phyloP scores from a whole-genome alignment of 495 filamentous ascomycete genomes.

The Entonaema liquescens region DNA sequence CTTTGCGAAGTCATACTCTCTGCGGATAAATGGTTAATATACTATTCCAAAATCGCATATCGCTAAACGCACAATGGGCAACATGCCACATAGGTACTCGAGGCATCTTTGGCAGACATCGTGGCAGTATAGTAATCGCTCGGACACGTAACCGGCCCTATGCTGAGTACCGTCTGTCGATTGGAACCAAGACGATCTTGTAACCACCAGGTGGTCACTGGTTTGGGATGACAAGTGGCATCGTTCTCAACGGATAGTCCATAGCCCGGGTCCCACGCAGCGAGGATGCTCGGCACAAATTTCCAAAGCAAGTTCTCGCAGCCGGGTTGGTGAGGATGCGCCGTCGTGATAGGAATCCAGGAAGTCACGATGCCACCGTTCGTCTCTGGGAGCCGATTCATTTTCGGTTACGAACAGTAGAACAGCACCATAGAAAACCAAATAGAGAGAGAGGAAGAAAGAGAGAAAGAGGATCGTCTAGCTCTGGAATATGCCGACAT shows the following conservation, averaged over 20 bases:
- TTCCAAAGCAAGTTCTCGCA: slow-evolving; percentile 33
- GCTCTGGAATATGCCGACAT: slow-evolving; percentile 10
- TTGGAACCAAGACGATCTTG: slow-evolving; percentile 29
- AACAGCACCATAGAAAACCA: slow-evolving; percentile 3
- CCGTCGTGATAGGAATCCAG: slow-evolving; percentile 41
- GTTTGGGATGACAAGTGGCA: slow-evolving; percentile 38
- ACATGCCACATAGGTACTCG: slow-evolving; percentile 42
- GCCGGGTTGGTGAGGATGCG: slow-evolving; percentile 34
- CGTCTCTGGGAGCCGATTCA: slow-evolving; percentile 41
- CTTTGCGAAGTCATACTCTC: slow-evolving; percentile 34
- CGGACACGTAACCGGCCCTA: slow-evolving; percentile 43
- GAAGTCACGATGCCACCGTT: slow-evolving; percentile 39
- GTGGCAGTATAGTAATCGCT: slow-evolving; percentile 46
- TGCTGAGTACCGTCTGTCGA: slow-evolving; percentile 30
- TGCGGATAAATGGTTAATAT: slow-evolving; percentile 23
- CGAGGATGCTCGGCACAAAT: slow-evolving; percentile 21
- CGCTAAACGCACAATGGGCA: slow-evolving; percentile 43
- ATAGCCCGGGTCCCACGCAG: slow-evolving; percentile 44
- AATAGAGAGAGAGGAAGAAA: neutral
- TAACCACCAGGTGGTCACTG: slow-evolving; percentile 44
- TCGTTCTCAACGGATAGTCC: slow-evolving; percentile 26
- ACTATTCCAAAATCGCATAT: neutral
- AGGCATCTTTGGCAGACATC: slow-evolving; percentile 29
- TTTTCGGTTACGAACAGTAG: slow-evolving; percentile 24
- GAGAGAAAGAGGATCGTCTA: slow-evolving; percentile 9